A percentile compares a stretch with the other conserved stretches of the same genome.
Evolutionary conservation across 768 basidiomycete species (phyloP).

Genomic region (Lactifluus subvellereus): DNA sequence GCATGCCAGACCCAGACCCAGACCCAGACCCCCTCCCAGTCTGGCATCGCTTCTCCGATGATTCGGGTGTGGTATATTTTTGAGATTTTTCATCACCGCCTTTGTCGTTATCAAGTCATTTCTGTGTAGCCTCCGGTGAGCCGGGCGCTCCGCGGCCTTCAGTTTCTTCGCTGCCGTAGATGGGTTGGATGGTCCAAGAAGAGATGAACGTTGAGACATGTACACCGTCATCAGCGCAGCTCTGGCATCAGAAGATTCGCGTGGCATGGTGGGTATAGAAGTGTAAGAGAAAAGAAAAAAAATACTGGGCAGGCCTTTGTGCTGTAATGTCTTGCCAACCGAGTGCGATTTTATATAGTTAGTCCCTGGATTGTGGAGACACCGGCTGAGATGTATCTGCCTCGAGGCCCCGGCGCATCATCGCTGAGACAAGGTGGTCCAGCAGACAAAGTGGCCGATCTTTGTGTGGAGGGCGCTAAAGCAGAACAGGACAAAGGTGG

Average conservation of each 20-base stretch:
- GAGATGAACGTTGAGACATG: constrained; percentile 26
- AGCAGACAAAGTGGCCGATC: constrained; percentile 9
- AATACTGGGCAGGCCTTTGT: not conserved
- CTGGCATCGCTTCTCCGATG: constrained; percentile 17
- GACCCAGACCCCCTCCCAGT: not conserved
- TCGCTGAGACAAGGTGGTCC: constrained; percentile 17
- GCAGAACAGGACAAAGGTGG: not conserved
- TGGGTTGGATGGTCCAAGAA: not conserved
- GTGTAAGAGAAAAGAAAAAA: not conserved
- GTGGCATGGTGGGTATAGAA: constrained; percentile 22
- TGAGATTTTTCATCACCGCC: constrained; percentile 8
- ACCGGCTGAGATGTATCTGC: constrained; percentile 14
- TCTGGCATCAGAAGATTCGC: constrained; percentile 34
- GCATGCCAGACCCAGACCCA: constrained; percentile 5
- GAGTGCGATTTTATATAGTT: constrained; percentile 12
- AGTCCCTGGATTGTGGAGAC: constrained; percentile 15
- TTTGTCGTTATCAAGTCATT: constrained; percentile 10
- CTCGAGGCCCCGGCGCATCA: constrained; percentile 17
- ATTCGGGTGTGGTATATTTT: constrained; percentile 1
- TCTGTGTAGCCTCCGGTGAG: not conserved
- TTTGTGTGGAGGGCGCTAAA: constrained; percentile 1
- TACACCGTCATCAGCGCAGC: constrained; percentile 32
- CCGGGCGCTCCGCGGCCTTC: constrained; percentile 18
- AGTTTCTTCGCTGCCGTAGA: not conserved
- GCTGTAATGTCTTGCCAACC: not conserved